Evolutionary conservation across 306 rosid genomes (phyloP), one percentile per base, ranked within the genome.

Genomic region (Malus fusca): DNA sequence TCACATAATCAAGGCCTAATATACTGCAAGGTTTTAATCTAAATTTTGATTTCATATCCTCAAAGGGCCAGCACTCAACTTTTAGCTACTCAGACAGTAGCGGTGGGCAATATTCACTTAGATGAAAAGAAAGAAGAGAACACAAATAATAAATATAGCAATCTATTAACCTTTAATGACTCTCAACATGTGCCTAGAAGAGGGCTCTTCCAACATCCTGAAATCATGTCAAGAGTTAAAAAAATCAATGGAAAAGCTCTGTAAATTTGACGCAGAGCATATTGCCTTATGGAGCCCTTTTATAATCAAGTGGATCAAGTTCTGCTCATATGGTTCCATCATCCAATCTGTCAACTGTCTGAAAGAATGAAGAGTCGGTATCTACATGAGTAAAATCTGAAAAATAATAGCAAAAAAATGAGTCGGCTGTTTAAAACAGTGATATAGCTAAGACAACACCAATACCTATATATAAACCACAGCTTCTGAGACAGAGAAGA

Each of bases 271-370:
- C 70, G 35, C 37, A 55, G 71, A 76, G 59, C 42, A 76, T 51
- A 65, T 77, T 87, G 86, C 98, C 95, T 91, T 87, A 80, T 90
- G 90, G 75, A 94, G 98, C 78, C 97, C 93, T 85, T 91, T 86
- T 31, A 87, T 90, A 94, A 84, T 94, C 93, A 70, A 88, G 90
- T 19, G 96, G 91, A 59, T 91, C 87, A 80, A 94, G 89, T 72
- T 89, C 90, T 31, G 93, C 74, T 15, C 82, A 69, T 82, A 94
- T 90, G 79, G 86, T 72, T 65, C 95, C 97, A 76, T 85, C 93
- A 59, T 94, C 97, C 87, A 94, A 81, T 87, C 96, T 86, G 87
- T 94, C 95, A 79, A 94, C 97, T 96, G 90, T 91, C 98, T 93
- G 91, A 77, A 84, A 78, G 75, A 77, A 86, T 51, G 58, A 59